Conservation (phyloP, 192 early-diverging fungal genomes). For the Coemansia sp. region DNA sequence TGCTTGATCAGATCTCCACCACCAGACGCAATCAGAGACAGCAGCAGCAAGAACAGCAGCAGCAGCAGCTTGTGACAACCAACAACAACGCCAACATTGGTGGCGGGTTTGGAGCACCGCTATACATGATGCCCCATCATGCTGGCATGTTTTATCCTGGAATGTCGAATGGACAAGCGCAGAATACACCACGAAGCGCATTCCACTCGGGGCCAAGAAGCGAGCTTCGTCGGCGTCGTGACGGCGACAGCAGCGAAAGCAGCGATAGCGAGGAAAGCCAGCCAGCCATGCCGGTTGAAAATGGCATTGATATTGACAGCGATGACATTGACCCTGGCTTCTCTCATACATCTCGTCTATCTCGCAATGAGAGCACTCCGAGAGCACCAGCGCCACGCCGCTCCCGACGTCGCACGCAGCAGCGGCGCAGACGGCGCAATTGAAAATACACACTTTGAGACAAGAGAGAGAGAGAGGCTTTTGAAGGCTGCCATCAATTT, state of each 20-base stretch:
- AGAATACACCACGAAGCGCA: neutral
- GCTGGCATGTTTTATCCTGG: conserved; percentile 12
- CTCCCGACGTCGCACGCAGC: no score
- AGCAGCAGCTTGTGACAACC: neutral
- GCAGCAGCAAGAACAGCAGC: conserved; percentile 4
- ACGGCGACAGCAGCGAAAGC: neutral
- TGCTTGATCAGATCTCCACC: conserved; percentile 46
- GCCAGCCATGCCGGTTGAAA: neutral
- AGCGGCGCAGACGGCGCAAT: no score
- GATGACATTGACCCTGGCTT: neutral
- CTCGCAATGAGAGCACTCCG: neutral
- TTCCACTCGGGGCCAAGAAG: conserved; percentile 5
- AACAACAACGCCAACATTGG: neutral
- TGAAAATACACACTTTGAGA: no score
- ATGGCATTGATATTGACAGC: conserved; percentile 8
- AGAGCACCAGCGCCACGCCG: no score
- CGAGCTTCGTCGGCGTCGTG: conserved; percentile 19
- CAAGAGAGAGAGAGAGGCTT: no score
- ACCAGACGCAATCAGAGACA: conserved; percentile 15
- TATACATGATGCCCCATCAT: conserved; percentile 38
- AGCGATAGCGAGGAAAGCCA: neutral
- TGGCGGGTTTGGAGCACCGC: conserved; percentile 24
- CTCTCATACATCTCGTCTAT: neutral
- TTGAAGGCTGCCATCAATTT: no score
- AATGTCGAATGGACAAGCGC: neutral